Base-by-base conservation (phyloP, 164 flowering plant genomes). In the Vitis rupestris region DNA sequence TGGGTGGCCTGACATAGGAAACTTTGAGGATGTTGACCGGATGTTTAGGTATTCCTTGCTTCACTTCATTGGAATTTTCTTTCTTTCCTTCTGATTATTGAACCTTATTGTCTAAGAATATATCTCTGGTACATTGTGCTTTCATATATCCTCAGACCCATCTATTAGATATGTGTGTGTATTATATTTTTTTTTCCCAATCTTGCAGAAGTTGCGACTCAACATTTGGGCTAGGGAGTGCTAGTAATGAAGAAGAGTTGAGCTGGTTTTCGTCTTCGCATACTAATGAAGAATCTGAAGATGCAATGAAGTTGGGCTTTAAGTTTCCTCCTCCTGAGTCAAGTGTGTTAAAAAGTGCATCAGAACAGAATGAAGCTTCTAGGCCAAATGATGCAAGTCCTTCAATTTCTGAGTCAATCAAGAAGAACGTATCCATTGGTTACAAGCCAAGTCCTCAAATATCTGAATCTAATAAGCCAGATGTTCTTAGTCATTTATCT, bases 11-110 rank as follows among this genome's bases (percentile, higher is more conserved):
- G 90, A 89, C 71, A 86, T 90, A 61, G 93, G 83, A 63, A 88
- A 90, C 69, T 88, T 90, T 75, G 97, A 90, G 61, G 97, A 91
- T 79, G 90, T 91, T 64, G 91, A 88, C 82, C 80, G 75, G 74
- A 88, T 93, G 87, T 87, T 94, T 57, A 91, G 97, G 98, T 93
- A 81, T 53, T 63, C 23, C 50, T 10, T 12, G 4, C 44, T 15
- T n/a, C 16, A 50, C 49, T n/a, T 50, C 17, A 8, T 27, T 49
- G 10, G 31, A 14, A 64, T 27, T 50, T 44, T 9, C 62, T 23
- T 16, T 16, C n/a, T 16, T 61, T 9, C 59, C 9, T 65, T 53
- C 59, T 65, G 9, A 13, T 48, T 19, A 37, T 50, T 52, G 17
- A 14, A 11, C n/a, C 17, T n/a, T 59, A 37, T 58, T 70, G 10